These are phyloP conservation scores for Aspergillus eucalypticola DNA, from an alignment of 2,329 filamentous ascomycete species.

Conservation along the genomic window DNA sequence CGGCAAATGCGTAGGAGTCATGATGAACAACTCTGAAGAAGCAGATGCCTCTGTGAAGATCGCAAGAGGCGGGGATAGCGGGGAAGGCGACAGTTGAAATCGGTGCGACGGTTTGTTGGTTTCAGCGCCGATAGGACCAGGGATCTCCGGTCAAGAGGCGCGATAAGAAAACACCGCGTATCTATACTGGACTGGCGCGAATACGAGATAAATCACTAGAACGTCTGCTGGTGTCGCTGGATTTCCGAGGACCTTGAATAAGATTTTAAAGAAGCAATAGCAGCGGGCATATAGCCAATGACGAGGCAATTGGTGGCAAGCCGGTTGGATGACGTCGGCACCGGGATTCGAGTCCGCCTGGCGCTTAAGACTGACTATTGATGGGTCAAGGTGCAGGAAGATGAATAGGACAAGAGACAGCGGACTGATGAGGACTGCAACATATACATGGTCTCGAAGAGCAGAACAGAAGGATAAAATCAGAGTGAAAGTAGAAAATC, in stretches of 20 bases:
- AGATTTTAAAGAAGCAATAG: background rate
- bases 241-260: background rate
- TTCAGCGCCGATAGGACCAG: background rate
- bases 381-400: background rate
- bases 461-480: conserved; percentile 1
- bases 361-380: background rate
- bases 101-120: background rate
- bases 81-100: conserved; percentile 8
- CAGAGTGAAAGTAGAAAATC: background rate
- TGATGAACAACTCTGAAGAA: background rate
- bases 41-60: background rate
- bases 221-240: too few species aligned
- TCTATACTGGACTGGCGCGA: background rate
- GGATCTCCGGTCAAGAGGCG: background rate
- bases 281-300: background rate
- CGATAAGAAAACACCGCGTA: background rate
- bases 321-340: conserved; percentile 11
- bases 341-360: background rate
- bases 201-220: background rate
- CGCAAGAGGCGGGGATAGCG: background rate
- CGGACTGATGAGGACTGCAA: conserved; percentile 1
- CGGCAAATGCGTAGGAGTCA: conserved; percentile 22
- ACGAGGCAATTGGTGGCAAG: conserved; percentile 15
- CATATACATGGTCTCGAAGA: background rate
- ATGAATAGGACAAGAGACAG: background rate